Evolutionary conservation across 2,329 filamentous ascomycete species (phyloP).

Genomic region (Epichloe uncinata): DNA sequence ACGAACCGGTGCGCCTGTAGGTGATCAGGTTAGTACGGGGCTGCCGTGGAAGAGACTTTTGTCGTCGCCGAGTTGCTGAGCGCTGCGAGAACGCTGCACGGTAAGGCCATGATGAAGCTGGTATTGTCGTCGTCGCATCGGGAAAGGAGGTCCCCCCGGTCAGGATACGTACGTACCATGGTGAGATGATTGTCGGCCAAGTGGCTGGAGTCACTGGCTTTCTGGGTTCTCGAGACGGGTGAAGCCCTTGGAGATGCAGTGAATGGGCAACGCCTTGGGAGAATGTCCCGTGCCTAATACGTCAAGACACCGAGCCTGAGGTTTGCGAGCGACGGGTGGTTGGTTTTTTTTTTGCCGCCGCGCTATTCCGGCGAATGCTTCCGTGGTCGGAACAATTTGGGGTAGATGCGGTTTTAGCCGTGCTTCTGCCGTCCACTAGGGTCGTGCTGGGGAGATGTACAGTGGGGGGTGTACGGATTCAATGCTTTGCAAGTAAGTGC

Average conservation of each 20-base stretch:
- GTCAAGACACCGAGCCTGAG: slow-evolving; percentile 12
- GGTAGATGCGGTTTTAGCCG: slow-evolving; percentile 12
- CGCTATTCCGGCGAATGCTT: slow-evolving; percentile 13
- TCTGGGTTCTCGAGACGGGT: not conserved
- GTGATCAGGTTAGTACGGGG: slow-evolving; percentile 7
- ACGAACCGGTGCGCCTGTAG: slow-evolving; percentile 78
- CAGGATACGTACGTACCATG: slow-evolving; percentile 15
- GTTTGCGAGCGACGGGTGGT: slow-evolving; percentile 6
- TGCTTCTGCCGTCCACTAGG: slow-evolving; percentile 11
- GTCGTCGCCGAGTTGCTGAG: too few relatives aligned
- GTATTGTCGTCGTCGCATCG: not conserved
- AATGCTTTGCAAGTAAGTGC: too few relatives aligned
- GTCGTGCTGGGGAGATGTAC: too few relatives aligned
- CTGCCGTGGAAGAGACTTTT: not conserved
- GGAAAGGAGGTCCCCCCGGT: not conserved
- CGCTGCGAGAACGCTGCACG: not conserved
- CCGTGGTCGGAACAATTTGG: slow-evolving; percentile 15
- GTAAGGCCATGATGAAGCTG: not conserved
- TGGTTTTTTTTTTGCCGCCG: slow-evolving; percentile 12
- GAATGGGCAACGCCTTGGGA: slow-evolving; percentile 1
- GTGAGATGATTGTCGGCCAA: slow-evolving; percentile 7
- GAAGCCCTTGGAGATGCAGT: not conserved
- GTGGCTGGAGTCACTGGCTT: not conserved
- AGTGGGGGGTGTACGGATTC: too few relatives aligned
- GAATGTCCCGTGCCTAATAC: slow-evolving; percentile 13